Evolutionary conservation across 371 early-diverging fungal species (phyloP).

Genomic region (Fennellomyces sp.): DNA sequence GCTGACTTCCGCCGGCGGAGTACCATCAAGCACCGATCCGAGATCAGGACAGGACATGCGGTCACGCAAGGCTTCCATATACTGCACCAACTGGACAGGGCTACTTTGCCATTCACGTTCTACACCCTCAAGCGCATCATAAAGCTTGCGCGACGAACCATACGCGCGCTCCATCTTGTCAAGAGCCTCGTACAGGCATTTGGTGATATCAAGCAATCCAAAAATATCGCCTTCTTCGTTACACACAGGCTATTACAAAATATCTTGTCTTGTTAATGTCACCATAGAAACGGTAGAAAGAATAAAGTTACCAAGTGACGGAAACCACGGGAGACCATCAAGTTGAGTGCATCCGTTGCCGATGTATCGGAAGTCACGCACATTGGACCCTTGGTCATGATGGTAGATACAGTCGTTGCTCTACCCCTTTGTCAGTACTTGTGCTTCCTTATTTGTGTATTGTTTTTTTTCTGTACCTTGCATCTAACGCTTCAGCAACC

Average conservation of each 20-base stretch:
- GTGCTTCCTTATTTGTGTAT: neutral
- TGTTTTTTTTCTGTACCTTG: constrained; percentile 14
- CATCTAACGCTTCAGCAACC: constrained; percentile 27
- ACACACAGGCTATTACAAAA: constrained; percentile 62
- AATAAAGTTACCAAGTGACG: constrained; percentile 77
- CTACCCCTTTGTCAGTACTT: constrained; percentile 11
- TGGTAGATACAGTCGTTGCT: constrained; percentile 68
- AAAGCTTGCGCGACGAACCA: constrained; percentile 77
- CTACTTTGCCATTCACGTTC: constrained; percentile 74
- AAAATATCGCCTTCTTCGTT: constrained; percentile 86
- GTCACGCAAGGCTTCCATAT: constrained; percentile 55
- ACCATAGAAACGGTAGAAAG: neutral
- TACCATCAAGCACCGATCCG: constrained; percentile 69
- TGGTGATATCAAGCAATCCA: constrained; percentile 92
- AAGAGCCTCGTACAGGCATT: constrained; percentile 89
- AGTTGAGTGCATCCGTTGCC: constrained; percentile 89
- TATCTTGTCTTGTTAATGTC: neutral
- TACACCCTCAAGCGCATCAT: constrained; percentile 87
- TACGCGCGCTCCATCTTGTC: constrained; percentile 91
- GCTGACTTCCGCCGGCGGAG: constrained; percentile 68
- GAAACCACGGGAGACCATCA: constrained; percentile 94
- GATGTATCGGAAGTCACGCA: constrained; percentile 81
- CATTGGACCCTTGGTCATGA: constrained; percentile 93
- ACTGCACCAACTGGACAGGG: constrained; percentile 27
- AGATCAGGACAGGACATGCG: constrained; percentile 84